Conservation (phyloP, 768 basidiomycete genomes). For the Termitomyces sp. region DNA sequence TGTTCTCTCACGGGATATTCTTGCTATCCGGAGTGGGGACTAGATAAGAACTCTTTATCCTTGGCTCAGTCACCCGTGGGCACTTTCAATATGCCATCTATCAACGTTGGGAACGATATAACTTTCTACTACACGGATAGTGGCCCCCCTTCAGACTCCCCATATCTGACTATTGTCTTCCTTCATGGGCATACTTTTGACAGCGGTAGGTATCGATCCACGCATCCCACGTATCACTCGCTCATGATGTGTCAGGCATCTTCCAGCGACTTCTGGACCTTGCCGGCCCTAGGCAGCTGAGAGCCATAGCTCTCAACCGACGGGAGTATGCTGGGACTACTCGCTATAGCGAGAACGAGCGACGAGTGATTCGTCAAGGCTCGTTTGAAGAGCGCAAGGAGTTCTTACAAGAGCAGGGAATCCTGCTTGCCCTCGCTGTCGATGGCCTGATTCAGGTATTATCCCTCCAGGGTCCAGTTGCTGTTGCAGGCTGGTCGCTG, state of each 20-base stretch:
- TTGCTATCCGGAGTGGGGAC: no score
- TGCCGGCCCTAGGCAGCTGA: neutral
- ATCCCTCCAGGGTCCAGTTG: constrained; percentile 27
- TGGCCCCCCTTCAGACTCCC: neutral
- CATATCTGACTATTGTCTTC: neutral
- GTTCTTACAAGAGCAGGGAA: no score
- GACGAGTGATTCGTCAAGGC: neutral
- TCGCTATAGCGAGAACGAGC: neutral
- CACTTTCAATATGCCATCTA: no score
- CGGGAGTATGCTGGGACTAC: neutral
- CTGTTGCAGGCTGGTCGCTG: constrained; percentile 25
- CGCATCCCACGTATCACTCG: neutral
- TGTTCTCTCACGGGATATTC: no score
- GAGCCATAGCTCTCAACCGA: neutral
- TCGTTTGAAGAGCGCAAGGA: neutral
- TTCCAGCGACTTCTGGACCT: neutral
- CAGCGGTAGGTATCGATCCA: neutral
- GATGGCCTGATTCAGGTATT: constrained; percentile 32
- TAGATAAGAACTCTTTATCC: no score
- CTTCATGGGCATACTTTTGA: neutral
- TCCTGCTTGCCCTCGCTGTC: constrained; percentile 21
- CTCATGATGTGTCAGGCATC: neutral
- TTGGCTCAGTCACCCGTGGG: no score
- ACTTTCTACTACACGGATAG: no score
- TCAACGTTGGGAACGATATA: no score